phyloP scores from a whole-genome alignment of 2,329 filamentous ascomycete species.

The Aspergillus transmontanensis region DNA sequence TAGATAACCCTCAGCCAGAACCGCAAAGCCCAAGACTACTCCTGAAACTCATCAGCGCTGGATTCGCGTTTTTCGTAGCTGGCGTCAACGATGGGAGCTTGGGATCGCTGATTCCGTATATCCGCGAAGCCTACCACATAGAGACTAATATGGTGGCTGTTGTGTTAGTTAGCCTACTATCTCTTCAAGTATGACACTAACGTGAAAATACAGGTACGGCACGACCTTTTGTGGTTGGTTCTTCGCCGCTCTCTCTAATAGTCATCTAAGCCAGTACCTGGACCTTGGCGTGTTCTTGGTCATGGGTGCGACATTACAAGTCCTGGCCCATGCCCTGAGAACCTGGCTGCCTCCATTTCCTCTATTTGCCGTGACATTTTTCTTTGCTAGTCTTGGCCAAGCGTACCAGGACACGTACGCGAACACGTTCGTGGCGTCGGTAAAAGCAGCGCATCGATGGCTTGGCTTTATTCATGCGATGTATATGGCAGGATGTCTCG shows the following conservation, averaged over 20 bases:
- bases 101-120: constrained; percentile 64
- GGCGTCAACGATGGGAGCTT: constrained; percentile 67
- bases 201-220: constrained; percentile 47
- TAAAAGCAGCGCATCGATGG: constrained; percentile 60
- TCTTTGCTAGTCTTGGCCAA: constrained; percentile 60
- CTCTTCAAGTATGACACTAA: not conserved
- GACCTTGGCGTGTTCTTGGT: constrained; percentile 60
- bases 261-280: constrained; percentile 51
- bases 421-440: constrained; percentile 61
- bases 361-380: constrained; percentile 61
- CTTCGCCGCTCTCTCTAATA: constrained; percentile 58
- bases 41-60: constrained; percentile 57
- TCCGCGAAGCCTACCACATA: constrained; percentile 59
- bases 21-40: constrained; percentile 1
- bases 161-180: constrained; percentile 42
- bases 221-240: constrained; percentile 64
- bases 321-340: constrained; percentile 50
- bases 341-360: constrained; percentile 60
- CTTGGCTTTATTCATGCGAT: constrained; percentile 66
- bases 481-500: constrained; percentile 59
- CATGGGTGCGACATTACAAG: constrained; percentile 59
- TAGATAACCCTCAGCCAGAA: not conserved
- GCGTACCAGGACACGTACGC: constrained; percentile 66
- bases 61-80: constrained; percentile 66
- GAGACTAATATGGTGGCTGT: constrained; percentile 55